phyloP scores from a whole-genome alignment of 2,329 filamentous ascomycete species.

The Penicillium sp. region DNA sequence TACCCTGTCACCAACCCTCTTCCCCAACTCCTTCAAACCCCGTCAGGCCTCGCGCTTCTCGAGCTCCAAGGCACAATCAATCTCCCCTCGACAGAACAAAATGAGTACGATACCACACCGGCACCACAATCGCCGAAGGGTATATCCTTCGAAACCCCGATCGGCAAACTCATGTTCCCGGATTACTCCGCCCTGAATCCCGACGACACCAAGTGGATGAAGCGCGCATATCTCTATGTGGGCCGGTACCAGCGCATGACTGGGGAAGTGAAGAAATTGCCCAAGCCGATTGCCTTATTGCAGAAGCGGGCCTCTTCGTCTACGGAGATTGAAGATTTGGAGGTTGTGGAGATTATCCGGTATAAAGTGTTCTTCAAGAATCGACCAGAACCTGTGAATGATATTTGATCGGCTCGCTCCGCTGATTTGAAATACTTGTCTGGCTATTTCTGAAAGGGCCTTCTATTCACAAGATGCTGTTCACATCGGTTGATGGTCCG shows the following conservation, averaged over 20 bases:
- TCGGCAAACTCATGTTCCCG: slow-evolving; percentile 78
- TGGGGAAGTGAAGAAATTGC: slow-evolving; percentile 86
- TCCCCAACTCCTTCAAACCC: slow-evolving; percentile 81
- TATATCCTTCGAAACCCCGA: slow-evolving; percentile 46
- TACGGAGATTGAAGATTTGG: slow-evolving; percentile 51
- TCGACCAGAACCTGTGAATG: slow-evolving; percentile 79
- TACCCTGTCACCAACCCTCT: slow-evolving; percentile 56
- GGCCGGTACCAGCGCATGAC: slow-evolving; percentile 85
- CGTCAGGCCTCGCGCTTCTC: slow-evolving; percentile 81
- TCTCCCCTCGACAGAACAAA: slow-evolving; percentile 53
- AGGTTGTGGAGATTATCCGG: slow-evolving; percentile 83
- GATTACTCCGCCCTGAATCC: slow-evolving; percentile 60
- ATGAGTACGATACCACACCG: slow-evolving; percentile 30
- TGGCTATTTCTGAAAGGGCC: background rate
- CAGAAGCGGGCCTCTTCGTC: slow-evolving; percentile 51
- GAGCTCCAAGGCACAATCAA: slow-evolving; percentile 93
- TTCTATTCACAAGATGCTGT: background rate
- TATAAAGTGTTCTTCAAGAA: slow-evolving; percentile 83
- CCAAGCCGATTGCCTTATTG: slow-evolving; percentile 76
- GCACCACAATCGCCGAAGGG: slow-evolving; percentile 16
- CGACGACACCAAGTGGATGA: slow-evolving; percentile 77
- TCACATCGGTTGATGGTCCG: background rate
- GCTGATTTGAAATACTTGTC: background rate
- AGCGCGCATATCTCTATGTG: slow-evolving; percentile 81
- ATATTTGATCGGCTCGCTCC: slow-evolving; percentile 21